phyloP scores from a whole-genome alignment of 2,329 filamentous ascomycete species.

The Rhynchosporium secalis region DNA sequence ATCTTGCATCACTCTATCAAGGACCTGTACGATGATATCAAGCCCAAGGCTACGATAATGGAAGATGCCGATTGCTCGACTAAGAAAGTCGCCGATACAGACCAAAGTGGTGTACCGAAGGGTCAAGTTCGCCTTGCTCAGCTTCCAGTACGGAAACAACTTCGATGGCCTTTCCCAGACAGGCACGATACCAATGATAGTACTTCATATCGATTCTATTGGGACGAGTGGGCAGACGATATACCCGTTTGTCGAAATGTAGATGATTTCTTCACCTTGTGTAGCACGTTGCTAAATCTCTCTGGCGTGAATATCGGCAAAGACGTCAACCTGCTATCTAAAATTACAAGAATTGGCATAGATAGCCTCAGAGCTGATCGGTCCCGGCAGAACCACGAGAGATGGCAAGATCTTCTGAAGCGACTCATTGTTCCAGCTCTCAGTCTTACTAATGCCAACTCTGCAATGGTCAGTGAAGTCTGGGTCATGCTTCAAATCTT shows the following conservation, averaged over 20 bases:
- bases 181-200: constrained; percentile 73
- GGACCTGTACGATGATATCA: constrained; percentile 61
- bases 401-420: constrained; percentile 84
- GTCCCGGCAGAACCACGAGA: constrained; percentile 67
- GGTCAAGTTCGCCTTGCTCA: constrained; percentile 64
- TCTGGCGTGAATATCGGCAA: constrained; percentile 88
- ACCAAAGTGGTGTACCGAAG: constrained; percentile 68
- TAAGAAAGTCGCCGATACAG: constrained; percentile 53
- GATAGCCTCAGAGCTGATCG: constrained; percentile 70
- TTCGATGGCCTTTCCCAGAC: constrained; percentile 85
- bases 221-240: constrained; percentile 95
- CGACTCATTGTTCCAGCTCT: constrained; percentile 84
- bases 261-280: constrained; percentile 87
- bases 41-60: constrained; percentile 33
- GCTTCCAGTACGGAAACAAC: constrained; percentile 61
- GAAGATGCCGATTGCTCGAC: constrained; percentile 48
- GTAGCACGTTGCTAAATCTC: constrained; percentile 78
- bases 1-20: constrained; percentile 80
- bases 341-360: constrained; percentile 81
- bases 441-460: constrained; percentile 82
- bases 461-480: constrained; percentile 80
- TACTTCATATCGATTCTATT: constrained; percentile 86
- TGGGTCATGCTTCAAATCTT: constrained; percentile 82
- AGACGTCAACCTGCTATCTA: constrained; percentile 74
- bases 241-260: constrained; percentile 87